phyloP scores from a whole-genome alignment of 1,284 basidiomycete species.

The Malassezia restricta region DNA sequence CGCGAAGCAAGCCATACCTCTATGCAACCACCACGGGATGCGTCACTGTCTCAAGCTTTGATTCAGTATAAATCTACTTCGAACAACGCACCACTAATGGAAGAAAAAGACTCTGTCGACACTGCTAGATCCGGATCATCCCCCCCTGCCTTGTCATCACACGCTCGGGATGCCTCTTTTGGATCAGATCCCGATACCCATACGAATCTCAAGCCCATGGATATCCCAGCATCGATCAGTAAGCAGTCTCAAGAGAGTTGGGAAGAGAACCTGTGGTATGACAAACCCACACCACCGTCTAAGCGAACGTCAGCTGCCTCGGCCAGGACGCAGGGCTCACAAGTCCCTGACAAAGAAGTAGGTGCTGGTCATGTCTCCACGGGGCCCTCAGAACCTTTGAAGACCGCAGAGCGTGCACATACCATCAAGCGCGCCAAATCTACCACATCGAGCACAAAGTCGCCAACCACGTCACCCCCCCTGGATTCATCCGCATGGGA shows the following conservation, averaged over 20 bases:
- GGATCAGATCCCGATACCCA: background rate
- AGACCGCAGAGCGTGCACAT: background rate
- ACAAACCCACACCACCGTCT: background rate
- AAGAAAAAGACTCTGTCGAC: too few relatives aligned
- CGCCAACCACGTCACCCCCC: background rate
- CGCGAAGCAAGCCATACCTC: background rate
- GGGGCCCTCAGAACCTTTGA: background rate
- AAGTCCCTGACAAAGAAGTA: background rate
- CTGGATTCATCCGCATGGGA: background rate
- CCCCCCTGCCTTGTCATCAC: too few relatives aligned
- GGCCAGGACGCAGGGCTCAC: background rate
- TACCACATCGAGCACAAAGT: background rate
- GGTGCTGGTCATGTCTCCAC: background rate
- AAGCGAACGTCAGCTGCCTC: background rate
- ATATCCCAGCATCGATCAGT: background rate
- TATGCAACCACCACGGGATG: background rate
- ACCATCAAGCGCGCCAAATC: background rate
- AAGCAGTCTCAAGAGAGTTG: conserved; percentile 6
- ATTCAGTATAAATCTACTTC: background rate
- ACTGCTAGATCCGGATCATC: too few relatives aligned
- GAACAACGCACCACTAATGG: background rate
- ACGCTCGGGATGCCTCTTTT: background rate
- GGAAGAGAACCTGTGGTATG: conserved; percentile 16
- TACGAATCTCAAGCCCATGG: background rate
- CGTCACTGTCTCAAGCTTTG: background rate